phyloP scores from a whole-genome alignment of 352 stramenopile genomes.

The Phytopythium cucurbitacearum region DNA sequence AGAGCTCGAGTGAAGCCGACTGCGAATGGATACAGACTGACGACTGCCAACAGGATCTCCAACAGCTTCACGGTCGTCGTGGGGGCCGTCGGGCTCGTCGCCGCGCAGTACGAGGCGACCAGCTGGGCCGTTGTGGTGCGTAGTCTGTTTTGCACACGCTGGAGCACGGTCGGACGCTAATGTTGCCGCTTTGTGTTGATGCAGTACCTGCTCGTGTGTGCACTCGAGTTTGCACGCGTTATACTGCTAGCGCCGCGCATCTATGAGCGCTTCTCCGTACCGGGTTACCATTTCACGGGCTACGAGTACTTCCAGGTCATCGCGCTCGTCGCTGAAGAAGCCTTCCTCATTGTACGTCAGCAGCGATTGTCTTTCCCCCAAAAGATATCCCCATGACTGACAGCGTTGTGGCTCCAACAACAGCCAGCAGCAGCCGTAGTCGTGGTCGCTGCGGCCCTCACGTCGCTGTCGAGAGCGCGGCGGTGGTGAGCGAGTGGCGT shows the following conservation, averaged over 20 bases:
- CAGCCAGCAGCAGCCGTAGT: conserved; percentile 65
- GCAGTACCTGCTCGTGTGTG: conserved; percentile 66
- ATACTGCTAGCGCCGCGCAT: conserved; percentile 60
- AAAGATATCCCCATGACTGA: neutral
- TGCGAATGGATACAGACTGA: conserved; percentile 9
- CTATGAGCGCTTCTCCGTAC: conserved; percentile 55
- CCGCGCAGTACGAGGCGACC: conserved; percentile 71
- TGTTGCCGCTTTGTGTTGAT: neutral
- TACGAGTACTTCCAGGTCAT: conserved; percentile 79
- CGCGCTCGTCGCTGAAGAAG: conserved; percentile 57
- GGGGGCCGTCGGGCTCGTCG: conserved; percentile 56
- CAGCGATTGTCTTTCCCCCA: conserved; percentile 4
- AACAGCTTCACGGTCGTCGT: conserved; percentile 76
- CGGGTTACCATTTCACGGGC: conserved; percentile 46
- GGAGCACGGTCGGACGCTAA: neutral
- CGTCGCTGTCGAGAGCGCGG: conserved; percentile 4
- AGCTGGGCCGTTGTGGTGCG: conserved; percentile 76
- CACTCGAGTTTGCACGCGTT: conserved; percentile 68
- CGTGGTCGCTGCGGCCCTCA: conserved; percentile 50
- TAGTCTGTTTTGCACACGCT: conserved; percentile 6
- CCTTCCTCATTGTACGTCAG: conserved; percentile 60
- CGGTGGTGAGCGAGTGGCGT: conserved; percentile 2
- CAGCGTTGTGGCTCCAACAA: conserved; percentile 1
- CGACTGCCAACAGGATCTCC: conserved; percentile 25
- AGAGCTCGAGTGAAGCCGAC: conserved; percentile 64